Evolutionary conservation across 2,329 filamentous ascomycete genomes (phyloP).

Genomic region (Colletotrichum costaricense): DNA sequence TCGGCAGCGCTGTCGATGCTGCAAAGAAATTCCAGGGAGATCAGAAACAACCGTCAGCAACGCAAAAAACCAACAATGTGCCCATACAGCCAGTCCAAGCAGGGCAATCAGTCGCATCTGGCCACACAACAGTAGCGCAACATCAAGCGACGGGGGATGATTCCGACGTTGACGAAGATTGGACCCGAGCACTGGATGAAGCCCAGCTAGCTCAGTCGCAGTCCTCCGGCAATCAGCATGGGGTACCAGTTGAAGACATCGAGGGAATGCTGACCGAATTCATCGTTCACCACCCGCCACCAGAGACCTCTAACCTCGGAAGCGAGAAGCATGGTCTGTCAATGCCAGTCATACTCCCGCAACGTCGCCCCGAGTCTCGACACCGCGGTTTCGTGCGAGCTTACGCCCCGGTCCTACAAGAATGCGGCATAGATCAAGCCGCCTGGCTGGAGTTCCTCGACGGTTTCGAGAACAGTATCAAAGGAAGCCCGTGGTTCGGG

Average conservation of each 20-base stretch:
- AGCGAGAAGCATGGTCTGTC: background rate
- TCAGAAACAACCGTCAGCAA: background rate
- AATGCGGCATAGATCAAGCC: background rate
- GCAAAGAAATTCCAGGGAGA: background rate
- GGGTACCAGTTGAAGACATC: background rate
- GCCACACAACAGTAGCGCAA: background rate
- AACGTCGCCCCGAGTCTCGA: background rate
- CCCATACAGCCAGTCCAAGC: background rate
- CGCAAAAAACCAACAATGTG: background rate
- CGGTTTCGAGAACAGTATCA: background rate
- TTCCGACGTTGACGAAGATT: background rate
- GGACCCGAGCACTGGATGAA: background rate
- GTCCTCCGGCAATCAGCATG: background rate
- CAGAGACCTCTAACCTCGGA: background rate
- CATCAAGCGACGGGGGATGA: background rate
- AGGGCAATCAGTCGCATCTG: background rate
- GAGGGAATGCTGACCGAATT: background rate
- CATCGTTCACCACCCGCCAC: background rate
- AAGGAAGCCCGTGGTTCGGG: background rate
- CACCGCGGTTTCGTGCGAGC: constrained; percentile 4
- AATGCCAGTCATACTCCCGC: background rate
- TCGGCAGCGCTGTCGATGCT: background rate
- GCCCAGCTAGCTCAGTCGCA: background rate
- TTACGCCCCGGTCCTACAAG: constrained; percentile 4
- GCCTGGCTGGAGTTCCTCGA: background rate